Evolutionary conservation across 768 basidiomycete species (phyloP).

Genomic region (Lactarius tabidus): DNA sequence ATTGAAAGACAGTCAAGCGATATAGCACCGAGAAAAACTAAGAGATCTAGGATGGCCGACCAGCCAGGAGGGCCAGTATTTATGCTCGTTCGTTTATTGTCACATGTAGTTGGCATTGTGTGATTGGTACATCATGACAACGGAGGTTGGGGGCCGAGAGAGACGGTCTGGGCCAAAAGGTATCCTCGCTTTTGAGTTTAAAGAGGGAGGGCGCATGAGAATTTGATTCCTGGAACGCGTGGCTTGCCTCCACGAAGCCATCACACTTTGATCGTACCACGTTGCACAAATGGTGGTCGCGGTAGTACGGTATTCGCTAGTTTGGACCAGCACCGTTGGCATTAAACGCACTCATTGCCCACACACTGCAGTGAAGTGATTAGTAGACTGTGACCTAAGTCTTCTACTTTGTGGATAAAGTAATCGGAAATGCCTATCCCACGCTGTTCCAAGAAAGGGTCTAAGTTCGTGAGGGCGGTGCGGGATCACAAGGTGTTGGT

Average conservation of each 20-base stretch:
- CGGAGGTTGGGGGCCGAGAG: not conserved
- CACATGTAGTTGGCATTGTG: not conserved
- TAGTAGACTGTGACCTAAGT: too few species aligned
- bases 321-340: not conserved
- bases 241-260: not conserved
- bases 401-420: not conserved
- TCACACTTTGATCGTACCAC: not conserved
- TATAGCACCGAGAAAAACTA: not conserved
- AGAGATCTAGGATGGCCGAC: not conserved
- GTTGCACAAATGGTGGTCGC: not conserved
- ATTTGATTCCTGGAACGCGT: not conserved
- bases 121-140: not conserved
- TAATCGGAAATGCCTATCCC: not conserved
- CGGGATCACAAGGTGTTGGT: not conserved
- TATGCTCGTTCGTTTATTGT: not conserved
- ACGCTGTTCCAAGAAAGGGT: not conserved
- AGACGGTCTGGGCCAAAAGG: not conserved
- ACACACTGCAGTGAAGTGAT: not conserved
- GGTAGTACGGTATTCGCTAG: not conserved
- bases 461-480: too few species aligned
- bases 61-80: not conserved
- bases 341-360: not conserved
- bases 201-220: not conserved
- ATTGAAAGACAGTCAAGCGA: not conserved
- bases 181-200: not conserved